A percentile compares a stretch with the other conserved stretches of the same genome.
Conservation (phyloP, 768 basidiomycete genomes). For the Tephrocybe rancida region DNA sequence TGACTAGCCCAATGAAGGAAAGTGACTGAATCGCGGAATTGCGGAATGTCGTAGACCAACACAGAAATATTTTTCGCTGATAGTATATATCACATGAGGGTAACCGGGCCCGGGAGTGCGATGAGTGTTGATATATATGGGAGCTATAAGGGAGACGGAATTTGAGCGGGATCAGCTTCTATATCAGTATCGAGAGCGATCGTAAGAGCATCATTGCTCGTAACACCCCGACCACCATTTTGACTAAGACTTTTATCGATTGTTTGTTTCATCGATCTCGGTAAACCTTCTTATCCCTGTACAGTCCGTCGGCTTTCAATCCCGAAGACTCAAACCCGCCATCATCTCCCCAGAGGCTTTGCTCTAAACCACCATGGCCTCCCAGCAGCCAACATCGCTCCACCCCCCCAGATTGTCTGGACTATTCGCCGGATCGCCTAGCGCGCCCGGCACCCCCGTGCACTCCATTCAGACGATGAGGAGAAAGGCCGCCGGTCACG, state of each 20-base stretch:
- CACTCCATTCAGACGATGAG: constrained; percentile 92
- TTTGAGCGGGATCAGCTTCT: constrained; percentile 17
- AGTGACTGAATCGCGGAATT: not conserved
- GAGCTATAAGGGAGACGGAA: constrained; percentile 11
- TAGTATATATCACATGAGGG: constrained; percentile 15
- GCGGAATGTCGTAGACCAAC: constrained; percentile 1
- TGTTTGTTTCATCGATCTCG: constrained; percentile 8
- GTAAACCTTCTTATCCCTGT: not conserved
- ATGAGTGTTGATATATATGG: not conserved
- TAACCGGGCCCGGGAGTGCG: not conserved
- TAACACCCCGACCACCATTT: not conserved
- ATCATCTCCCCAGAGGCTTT: constrained; percentile 1
- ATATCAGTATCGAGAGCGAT: not conserved
- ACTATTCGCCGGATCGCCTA: constrained; percentile 75
- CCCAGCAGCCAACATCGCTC: constrained; percentile 42
- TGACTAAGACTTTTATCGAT: constrained; percentile 1
- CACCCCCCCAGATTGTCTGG: constrained; percentile 76
- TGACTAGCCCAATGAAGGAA: not conserved
- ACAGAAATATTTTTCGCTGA: not conserved
- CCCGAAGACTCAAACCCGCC: constrained; percentile 11
- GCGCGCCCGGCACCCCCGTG: constrained; percentile 81
- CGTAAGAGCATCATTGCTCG: not conserved
- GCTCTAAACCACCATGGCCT: constrained; percentile 39
- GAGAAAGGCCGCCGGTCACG: constrained; percentile 87
- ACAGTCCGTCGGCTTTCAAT: constrained; percentile 12